Conservation (phyloP, 2,329 filamentous ascomycete species). For the Fusarium solani-melongenae region DNA sequence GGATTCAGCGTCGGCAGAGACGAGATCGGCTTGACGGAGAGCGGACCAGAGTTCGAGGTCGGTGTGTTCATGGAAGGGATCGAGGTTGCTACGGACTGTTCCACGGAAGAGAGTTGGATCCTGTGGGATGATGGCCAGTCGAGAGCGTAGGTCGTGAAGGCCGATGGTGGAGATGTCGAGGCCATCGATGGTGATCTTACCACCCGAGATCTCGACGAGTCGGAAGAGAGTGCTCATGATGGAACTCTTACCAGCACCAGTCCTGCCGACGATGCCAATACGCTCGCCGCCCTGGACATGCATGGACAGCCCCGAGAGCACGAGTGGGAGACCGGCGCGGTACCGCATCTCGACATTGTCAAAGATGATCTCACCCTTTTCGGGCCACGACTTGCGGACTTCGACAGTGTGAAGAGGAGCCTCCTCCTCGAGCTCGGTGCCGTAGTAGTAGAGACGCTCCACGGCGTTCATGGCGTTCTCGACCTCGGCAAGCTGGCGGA, state of each 20-base stretch:
- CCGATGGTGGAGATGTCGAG: constrained; percentile 78
- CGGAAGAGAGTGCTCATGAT: constrained; percentile 88
- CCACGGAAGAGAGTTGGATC: constrained; percentile 86
- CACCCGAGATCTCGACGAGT: constrained; percentile 73
- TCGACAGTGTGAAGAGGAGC: constrained; percentile 82
- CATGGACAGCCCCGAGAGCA: constrained; percentile 77
- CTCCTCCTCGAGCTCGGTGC: constrained; percentile 86
- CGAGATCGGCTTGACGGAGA: constrained; percentile 80
- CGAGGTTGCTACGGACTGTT: constrained; percentile 82
- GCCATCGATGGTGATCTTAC: constrained; percentile 73
- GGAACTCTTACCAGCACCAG: constrained; percentile 84
- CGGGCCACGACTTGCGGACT: constrained; percentile 82
- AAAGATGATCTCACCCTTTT: constrained; percentile 84
- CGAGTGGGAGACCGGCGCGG: constrained; percentile 76
- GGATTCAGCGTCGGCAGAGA: constrained; percentile 66
- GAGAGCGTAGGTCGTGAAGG: constrained; percentile 78
- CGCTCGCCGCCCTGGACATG: constrained; percentile 80
- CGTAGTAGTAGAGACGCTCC: constrained; percentile 91
- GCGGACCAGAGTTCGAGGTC: constrained; percentile 84
- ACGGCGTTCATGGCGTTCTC: constrained; percentile 99
- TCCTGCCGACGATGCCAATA: constrained; percentile 84
- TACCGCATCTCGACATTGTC: constrained; percentile 84
- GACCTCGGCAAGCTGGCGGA: constrained; percentile 92
- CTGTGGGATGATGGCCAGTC: constrained; percentile 85
- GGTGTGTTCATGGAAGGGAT: constrained; percentile 82